Evolutionary conservation across 441 rosid genomes (phyloP).

Genomic region (Mallotus japonicus): DNA sequence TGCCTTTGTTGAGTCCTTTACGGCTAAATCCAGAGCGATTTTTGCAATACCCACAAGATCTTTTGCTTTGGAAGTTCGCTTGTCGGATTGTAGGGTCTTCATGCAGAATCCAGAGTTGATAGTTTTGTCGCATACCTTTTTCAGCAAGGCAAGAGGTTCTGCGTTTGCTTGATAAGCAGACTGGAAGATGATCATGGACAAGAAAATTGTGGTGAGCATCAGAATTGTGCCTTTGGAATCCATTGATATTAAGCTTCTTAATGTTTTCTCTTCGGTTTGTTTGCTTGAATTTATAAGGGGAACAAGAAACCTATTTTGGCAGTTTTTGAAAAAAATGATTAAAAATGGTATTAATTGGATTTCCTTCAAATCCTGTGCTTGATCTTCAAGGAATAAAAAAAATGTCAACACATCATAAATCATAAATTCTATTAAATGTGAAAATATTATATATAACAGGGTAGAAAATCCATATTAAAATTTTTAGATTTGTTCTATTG

Average conservation of each 20-base stretch:
- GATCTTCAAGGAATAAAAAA: no score
- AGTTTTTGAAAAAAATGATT: no score
- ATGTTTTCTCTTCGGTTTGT: no score
- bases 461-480: no score
- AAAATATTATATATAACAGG: no score
- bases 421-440: no score
- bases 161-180: neutral
- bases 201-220: neutral
- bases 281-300: no score
- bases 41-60: neutral
- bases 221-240: neutral
- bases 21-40: conserved; percentile 12
- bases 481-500: no score
- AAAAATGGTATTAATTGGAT: no score
- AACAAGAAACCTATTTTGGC: no score
- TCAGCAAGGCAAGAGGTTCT: neutral
- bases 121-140: neutral
- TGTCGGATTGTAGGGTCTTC: neutral
- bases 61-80: conserved; percentile 1
- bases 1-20: neutral
- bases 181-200: neutral
- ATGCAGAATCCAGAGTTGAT: neutral
- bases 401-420: no score
- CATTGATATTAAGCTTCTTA: neutral
- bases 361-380: no score